Base-by-base conservation (phyloP, 495 filamentous ascomycete genomes). In the Tuber microsphaerosporum region DNA sequence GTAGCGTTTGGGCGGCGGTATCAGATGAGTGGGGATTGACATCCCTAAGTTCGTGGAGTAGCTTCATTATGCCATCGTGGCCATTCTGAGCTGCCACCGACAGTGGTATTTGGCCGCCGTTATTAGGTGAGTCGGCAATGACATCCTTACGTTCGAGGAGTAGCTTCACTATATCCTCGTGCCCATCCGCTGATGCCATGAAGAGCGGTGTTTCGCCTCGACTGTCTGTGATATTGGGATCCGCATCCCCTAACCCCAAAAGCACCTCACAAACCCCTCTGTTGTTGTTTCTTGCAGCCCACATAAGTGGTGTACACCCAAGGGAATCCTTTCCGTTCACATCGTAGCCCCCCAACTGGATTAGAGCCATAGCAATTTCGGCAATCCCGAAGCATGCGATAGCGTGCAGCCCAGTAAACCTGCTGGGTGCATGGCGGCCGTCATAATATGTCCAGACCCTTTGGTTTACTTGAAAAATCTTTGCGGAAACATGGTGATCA, bases 191-290 rank as follows among this genome's bases (percentile, higher is more conserved):
- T n/a, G n/a, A n/a, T n/a, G n/a, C n/a, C n/a, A n/a, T 41, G 19
- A 34, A 71, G 76, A 65, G 79, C 79, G 45, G 82, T 19, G 82
- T 83, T 71, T 48, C 72, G 22, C 76, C 79, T n/a, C n/a, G n/a
- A 6, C 5, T n/a, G 20, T 72, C 46, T 19, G 16, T 22, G 44
- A n/a, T 61, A 46, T 75, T 22, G 56, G 26, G 56, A 61, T 61
- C n/a, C 12, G 12, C 56, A 31, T 16, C n/a, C 26, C n/a, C 56
- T 4, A 31, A 31, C 16, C 31, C 56, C 12, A 61, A n/a, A 6
- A 61, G 56, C 56, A 61, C 3, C 12, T 31, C 14, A 61, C 56
- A 61, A 26, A 61, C 12, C 2, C 1, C 56, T 61, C 16, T n/a
- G n/a, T 31, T 31, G 12, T 61, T 31, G 56, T 1, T 31, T 61